These are phyloP conservation scores for Limnanthes douglasii DNA, from an alignment of 345 rosid species.

Conservation along the genomic window DNA sequence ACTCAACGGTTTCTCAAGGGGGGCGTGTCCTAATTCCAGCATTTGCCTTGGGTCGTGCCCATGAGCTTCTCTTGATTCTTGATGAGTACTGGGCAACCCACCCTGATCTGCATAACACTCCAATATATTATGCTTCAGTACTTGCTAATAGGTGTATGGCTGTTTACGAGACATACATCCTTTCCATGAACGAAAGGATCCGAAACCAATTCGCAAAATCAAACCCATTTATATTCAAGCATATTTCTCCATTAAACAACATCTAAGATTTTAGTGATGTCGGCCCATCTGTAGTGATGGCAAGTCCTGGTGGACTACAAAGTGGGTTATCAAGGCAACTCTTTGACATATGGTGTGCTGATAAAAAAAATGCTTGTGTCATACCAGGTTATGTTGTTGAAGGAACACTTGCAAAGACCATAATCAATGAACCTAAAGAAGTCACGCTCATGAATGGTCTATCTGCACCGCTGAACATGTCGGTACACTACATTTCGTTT, in stretches of 20 bases:
- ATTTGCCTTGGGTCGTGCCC: conserved; percentile 78
- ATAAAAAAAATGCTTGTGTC: too few species aligned
- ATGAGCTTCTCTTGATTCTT: conserved; percentile 67
- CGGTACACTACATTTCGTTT: too few species aligned
- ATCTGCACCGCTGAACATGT: too few species aligned
- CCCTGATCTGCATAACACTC: conserved; percentile 78
- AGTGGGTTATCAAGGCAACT: too few species aligned
- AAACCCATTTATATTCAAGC: conserved; percentile 89
- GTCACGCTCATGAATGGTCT: too few species aligned
- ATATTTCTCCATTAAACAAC: conserved; percentile 64
- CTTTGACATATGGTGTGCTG: too few species aligned
- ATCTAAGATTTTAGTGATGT: conserved; percentile 77
- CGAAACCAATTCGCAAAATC: conserved; percentile 83
- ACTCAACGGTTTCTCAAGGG: conserved; percentile 72
- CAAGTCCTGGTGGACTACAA: too few species aligned
- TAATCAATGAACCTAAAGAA: too few species aligned
- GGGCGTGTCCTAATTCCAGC: conserved; percentile 88
- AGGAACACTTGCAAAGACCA: too few species aligned
- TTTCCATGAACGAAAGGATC: conserved; percentile 90
- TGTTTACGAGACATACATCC: conserved; percentile 89
- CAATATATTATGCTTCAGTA: conserved; percentile 86
- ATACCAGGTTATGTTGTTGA: too few species aligned
- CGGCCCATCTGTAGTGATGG: too few species aligned
- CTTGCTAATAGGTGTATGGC: conserved; percentile 95
- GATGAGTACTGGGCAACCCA: conserved; percentile 91